Base-by-base conservation (phyloP, 129 eudicot species). In the Apium graveolens region DNA sequence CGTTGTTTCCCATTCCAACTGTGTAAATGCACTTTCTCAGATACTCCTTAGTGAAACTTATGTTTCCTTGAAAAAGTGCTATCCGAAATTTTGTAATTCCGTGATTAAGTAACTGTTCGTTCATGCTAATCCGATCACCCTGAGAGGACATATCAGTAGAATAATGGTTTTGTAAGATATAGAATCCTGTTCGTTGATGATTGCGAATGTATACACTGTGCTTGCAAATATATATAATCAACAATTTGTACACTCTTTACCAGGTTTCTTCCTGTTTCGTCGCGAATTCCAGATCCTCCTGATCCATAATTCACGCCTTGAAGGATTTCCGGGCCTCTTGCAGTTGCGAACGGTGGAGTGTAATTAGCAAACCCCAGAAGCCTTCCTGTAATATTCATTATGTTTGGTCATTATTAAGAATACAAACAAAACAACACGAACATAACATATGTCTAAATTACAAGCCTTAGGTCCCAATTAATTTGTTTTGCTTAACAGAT, bases 91-190 rank as follows among this genome's bases (percentile, higher is more conserved):
- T 35, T 13, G 83, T 83, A 44, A 46, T 72, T 75, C 44, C 5
- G 31, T 89, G 95, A 49, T 87, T 76, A 27, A 1, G 18, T 29
- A 91, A 78, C 71, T 91, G 94, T 17, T 18, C 70, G 43, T 75
- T 79, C 57, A 91, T 34, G 82, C 80, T 81, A 44, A 89, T 79
- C 7, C 80, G 57, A 13, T 34, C 85, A 4, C 96, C 96, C 96
- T 91, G 78, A 6, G 4, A 45, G 35, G 12, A 20, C 5, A 4
- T 13, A 11, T 13, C 1, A 12, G 12, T 0, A 31, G 6, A 66
- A 12, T 11, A 45, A 12, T 12, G 17, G 41, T 38, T 1, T 38
- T 38, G 41, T 38, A 4, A 38, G 41, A 38, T 38, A 38, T 38
- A 6, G 3, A 38, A 38, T 4, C 41, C 41, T 38, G 5, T 38